Conservation (phyloP, 2,329 filamentous ascomycete genomes). For the Balansia obtecta region DNA sequence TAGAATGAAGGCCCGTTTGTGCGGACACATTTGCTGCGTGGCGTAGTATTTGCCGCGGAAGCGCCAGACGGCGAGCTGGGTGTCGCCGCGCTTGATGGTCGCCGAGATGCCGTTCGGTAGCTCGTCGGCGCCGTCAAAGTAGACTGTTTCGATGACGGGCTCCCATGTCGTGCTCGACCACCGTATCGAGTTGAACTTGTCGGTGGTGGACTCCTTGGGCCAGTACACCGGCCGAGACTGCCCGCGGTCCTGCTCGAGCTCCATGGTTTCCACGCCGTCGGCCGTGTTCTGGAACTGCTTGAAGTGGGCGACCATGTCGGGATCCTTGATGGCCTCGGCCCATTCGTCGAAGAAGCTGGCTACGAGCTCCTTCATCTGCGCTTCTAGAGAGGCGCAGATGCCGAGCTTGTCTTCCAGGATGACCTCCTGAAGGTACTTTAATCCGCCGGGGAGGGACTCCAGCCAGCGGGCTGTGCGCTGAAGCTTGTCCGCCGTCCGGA, state of each 20-base stretch:
- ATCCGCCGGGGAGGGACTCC: slow-evolving; percentile 70
- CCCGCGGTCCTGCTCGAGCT: slow-evolving; percentile 57
- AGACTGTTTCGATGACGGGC: slow-evolving; percentile 56
- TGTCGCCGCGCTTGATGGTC: slow-evolving; percentile 75
- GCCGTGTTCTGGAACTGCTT: slow-evolving; percentile 73
- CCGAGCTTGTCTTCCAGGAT: slow-evolving; percentile 77
- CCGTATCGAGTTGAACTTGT: slow-evolving; percentile 61
- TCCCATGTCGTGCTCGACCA: slow-evolving; percentile 61
- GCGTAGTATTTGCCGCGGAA: slow-evolving; percentile 71
- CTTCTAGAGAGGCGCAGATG: slow-evolving; percentile 71
- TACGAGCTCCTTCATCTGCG: slow-evolving; percentile 78
- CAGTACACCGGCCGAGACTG: slow-evolving; percentile 68
- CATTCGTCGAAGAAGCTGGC: slow-evolving; percentile 83
- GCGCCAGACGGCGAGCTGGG: slow-evolving; percentile 79
- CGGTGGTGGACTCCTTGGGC: slow-evolving; percentile 52
- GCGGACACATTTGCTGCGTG: slow-evolving; percentile 89
- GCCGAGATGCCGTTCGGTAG: slow-evolving; percentile 61
- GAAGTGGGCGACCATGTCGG: slow-evolving; percentile 57
- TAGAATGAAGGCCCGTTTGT: slow-evolving; percentile 83
- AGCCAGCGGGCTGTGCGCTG: slow-evolving; percentile 85
- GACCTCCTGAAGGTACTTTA: slow-evolving; percentile 72
- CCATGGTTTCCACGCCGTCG: slow-evolving; percentile 57
- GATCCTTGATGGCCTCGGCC: slow-evolving; percentile 66
- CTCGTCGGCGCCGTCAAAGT: slow-evolving; percentile 54
- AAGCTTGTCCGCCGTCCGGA: slow-evolving; percentile 80